Evolutionary conservation across 495 filamentous ascomycete species (phyloP).

Genomic region (Gamarada debralockiae): DNA sequence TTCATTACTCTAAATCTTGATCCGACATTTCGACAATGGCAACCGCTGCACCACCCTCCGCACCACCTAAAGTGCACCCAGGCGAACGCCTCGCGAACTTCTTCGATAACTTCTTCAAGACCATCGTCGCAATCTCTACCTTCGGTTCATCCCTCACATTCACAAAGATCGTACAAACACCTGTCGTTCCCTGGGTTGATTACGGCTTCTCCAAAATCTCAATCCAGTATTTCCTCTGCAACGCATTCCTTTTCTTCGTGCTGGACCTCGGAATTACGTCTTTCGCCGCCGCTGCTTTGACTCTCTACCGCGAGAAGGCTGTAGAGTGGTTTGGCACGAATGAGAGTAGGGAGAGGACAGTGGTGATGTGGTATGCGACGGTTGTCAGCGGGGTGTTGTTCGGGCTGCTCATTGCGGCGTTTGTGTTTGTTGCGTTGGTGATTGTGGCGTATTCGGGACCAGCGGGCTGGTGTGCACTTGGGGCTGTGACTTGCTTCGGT

Average conservation of each 20-base stretch:
- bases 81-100: slow-evolving; percentile 8
- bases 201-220: neutral
- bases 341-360: neutral
- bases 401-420: slow-evolving; percentile 1
- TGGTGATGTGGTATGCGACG: slow-evolving; percentile 10
- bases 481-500: neutral
- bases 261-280: slow-evolving; percentile 1
- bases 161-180: slow-evolving; percentile 1
- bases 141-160: slow-evolving; percentile 11
- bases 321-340: slow-evolving; percentile 2
- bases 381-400: slow-evolving; percentile 2
- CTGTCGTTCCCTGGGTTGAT: neutral
- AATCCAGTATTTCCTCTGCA: neutral
- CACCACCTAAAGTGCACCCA: neutral
- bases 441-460: slow-evolving; percentile 2
- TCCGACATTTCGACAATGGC: too few relatives aligned
- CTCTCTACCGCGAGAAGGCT: neutral
- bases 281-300: slow-evolving; percentile 3
- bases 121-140: slow-evolving; percentile 5
- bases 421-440: slow-evolving; percentile 9
- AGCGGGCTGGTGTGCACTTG: slow-evolving; percentile 1
- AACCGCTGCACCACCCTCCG: too few relatives aligned
- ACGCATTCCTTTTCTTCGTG: slow-evolving; percentile 1
- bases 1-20: too few relatives aligned
- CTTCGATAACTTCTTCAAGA: slow-evolving; percentile 13